A percentile compares a stretch with the other conserved stretches of the same genome.
Conservation (phyloP, 352 stramenopile species). For the Phytopythium aichiense region DNA sequence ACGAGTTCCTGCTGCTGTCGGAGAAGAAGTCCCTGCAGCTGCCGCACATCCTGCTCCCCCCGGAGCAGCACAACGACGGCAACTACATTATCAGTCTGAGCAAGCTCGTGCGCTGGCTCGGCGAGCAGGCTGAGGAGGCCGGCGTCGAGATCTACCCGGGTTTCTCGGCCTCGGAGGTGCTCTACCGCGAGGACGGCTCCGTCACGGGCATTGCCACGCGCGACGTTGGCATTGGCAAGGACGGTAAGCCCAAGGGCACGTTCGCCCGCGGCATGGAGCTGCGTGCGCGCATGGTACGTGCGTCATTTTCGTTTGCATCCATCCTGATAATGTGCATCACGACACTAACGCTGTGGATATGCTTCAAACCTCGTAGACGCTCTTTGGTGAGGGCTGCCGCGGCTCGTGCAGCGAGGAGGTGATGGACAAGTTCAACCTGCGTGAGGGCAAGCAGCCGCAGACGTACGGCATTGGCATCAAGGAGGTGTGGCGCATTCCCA, state of each 20-base stretch:
- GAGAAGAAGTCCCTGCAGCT: constrained; percentile 85
- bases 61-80: constrained; percentile 96
- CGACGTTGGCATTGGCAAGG: constrained; percentile 98
- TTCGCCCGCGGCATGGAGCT: constrained; percentile 99
- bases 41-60: constrained; percentile 92
- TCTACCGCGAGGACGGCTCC: constrained; percentile 76
- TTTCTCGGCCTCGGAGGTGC: constrained; percentile 94
- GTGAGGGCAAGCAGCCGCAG: constrained; percentile 88
- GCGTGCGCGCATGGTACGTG: constrained; percentile 73
- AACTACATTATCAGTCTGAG: constrained; percentile 98
- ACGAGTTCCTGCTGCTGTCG: constrained; percentile 93
- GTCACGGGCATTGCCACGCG: constrained; percentile 96
- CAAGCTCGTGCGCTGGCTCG: constrained; percentile 97
- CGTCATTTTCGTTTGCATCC: neutral
- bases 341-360: neutral
- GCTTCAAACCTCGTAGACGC: constrained; percentile 67
- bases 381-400: constrained; percentile 98
- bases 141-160: constrained; percentile 99
- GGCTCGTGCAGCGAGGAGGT: constrained; percentile 96
- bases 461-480: constrained; percentile 99
- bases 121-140: constrained; percentile 94
- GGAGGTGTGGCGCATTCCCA: constrained; percentile 92
- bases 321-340: neutral
- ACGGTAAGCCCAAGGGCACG: constrained; percentile 93
- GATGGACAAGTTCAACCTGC: constrained; percentile 96